Percentiles rank a stretch among this genome's conserved stretches.
Evolutionary conservation across 305 asterid genomes (phyloP).

Genomic region (Fraxinus sp.): DNA sequence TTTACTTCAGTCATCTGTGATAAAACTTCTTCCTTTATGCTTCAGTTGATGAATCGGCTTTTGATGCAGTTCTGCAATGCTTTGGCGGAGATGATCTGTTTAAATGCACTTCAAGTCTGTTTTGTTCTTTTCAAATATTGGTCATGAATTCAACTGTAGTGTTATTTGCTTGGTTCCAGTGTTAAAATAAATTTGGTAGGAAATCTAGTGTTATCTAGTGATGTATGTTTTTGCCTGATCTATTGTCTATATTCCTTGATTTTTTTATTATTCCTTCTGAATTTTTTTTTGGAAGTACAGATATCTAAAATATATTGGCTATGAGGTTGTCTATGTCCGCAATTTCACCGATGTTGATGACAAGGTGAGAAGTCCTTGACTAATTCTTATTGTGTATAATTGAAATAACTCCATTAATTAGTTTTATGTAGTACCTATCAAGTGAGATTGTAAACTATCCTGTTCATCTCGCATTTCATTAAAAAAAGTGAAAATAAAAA

Average conservation of each 20-base stretch:
- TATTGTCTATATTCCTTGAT: background rate
- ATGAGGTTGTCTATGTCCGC: slow-evolving; percentile 82
- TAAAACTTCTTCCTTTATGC: background rate
- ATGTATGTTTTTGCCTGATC: background rate
- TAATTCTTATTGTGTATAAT: background rate
- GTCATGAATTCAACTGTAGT: background rate
- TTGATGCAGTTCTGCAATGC: background rate
- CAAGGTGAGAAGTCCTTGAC: slow-evolving; percentile 55
- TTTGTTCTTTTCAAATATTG: background rate
- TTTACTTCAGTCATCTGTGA: background rate
- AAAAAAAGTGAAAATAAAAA: background rate
- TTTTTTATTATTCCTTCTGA: background rate
- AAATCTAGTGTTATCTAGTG: background rate
- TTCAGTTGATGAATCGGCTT: background rate
- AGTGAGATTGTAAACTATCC: background rate
- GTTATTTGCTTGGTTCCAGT: background rate
- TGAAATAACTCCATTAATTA: background rate
- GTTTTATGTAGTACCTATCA: background rate
- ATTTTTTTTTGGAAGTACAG: slow-evolving; percentile 33
- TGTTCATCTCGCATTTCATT: background rate
- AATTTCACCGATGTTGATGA: slow-evolving; percentile 96
- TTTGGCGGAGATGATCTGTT: background rate
- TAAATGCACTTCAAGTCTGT: background rate
- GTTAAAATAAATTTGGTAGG: background rate
- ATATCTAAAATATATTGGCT: slow-evolving; percentile 68